phyloP scores from a whole-genome alignment of 1,139 yeast genomes.

The Saccharomyces hybrid region DNA sequence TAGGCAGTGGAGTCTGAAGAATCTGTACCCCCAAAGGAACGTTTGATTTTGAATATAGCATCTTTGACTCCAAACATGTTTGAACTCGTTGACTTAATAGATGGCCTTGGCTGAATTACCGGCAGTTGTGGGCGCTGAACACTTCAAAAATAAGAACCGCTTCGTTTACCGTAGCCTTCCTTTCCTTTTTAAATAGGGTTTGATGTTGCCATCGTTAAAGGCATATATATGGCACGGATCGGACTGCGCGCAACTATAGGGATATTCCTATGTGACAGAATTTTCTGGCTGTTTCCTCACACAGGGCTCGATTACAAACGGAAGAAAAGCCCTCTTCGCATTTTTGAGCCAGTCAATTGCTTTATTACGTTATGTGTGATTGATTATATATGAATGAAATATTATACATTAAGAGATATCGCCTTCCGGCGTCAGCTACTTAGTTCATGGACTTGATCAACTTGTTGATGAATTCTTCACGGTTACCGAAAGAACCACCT shows the following conservation, averaged over 20 bases:
- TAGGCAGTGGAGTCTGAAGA: background rate
- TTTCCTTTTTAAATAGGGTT: background rate
- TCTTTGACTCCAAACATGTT: conserved; percentile 10
- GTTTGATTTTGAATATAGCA: conserved; percentile 7
- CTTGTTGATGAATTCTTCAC: conserved; percentile 97
- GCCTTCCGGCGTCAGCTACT: conserved; percentile 16
- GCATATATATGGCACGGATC: background rate
- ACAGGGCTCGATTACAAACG: background rate
- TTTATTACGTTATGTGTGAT: background rate
- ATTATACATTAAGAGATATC: background rate
- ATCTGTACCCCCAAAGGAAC: conserved; percentile 4
- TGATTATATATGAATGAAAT: background rate
- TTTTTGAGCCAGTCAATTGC: background rate
- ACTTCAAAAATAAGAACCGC: background rate
- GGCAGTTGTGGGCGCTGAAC: background rate
- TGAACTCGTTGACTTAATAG: background rate
- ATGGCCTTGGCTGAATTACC: background rate
- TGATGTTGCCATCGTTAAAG: background rate
- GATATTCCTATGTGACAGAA: background rate
- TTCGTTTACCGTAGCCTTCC: background rate
- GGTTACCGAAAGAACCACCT: conserved; percentile 99
- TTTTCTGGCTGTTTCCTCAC: background rate
- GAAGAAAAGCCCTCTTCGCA: background rate
- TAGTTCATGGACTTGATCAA: conserved; percentile 96
- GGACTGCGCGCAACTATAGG: background rate